A percentile compares a stretch with the other conserved stretches of the same genome.
phyloP scores from a whole-genome alignment of 306 rosid genomes.

The Vigna unguiculata region DNA sequence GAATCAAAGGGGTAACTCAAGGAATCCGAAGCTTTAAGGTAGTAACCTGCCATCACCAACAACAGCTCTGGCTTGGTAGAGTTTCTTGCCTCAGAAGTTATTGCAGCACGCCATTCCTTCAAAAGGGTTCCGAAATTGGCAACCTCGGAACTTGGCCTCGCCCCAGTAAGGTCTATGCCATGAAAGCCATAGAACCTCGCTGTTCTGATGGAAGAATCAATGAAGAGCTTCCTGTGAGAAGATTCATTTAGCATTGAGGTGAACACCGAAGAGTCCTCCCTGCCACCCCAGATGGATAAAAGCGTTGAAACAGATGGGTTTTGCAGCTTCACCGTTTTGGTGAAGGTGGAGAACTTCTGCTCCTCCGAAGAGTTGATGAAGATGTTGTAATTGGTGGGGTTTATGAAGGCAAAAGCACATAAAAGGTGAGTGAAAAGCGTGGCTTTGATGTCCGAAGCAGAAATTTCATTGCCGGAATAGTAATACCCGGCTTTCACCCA shows the following conservation, averaged over 20 bases:
- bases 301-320: constrained; percentile 59
- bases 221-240: constrained; percentile 53
- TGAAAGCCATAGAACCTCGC: constrained; percentile 55
- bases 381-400: constrained; percentile 41
- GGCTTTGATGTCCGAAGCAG: constrained; percentile 48
- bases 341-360: constrained; percentile 48
- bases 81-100: constrained; percentile 48
- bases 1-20: constrained; percentile 51
- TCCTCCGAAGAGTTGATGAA: constrained; percentile 43
- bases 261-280: constrained; percentile 4
- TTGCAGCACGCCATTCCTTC: constrained; percentile 57
- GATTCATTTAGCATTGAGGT: constrained; percentile 43
- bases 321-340: constrained; percentile 46
- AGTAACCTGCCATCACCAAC: constrained; percentile 55
- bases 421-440: constrained; percentile 51
- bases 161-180: constrained; percentile 59
- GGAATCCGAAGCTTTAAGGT: constrained; percentile 36
- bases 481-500: constrained; percentile 55
- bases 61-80: constrained; percentile 41
- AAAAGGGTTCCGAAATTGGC: constrained; percentile 47
- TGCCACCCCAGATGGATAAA: constrained; percentile 47
- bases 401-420: constrained; percentile 51
- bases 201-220: constrained; percentile 53
- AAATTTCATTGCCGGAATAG: constrained; percentile 36
- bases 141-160: constrained; percentile 42